Percentiles rank a stretch among this genome's conserved stretches.
Evolutionary conservation across 106 monocot species (phyloP).

Genomic region (Posidonia australis): DNA sequence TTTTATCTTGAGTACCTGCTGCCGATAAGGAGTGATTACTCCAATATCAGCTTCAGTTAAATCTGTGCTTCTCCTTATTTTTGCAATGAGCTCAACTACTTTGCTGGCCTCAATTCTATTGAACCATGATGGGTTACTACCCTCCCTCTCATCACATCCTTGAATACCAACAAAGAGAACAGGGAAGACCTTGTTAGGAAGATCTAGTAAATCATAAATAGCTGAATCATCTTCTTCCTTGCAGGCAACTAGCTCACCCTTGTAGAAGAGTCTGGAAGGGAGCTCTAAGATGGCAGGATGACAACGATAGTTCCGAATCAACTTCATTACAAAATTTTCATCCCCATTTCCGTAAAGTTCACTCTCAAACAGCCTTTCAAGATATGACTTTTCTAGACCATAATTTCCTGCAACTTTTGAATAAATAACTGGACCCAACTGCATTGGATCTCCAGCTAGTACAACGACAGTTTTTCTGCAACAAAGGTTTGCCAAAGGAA

Average conservation of each 20-base stretch:
- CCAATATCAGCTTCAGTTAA: constrained; percentile 62
- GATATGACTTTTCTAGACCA: constrained; percentile 72
- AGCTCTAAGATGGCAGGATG: constrained; percentile 89
- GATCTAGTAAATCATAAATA: constrained; percentile 39
- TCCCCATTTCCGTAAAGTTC: constrained; percentile 44
- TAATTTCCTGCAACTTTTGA: constrained; percentile 43
- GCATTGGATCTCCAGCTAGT: constrained; percentile 88
- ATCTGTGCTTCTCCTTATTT: constrained; percentile 34
- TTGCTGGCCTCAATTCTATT: constrained; percentile 95
- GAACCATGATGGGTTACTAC: constrained; percentile 96
- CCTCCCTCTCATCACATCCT: constrained; percentile 95
- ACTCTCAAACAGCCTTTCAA: constrained; percentile 70
- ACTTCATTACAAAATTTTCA: constrained; percentile 75
- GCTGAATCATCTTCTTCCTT: constrained; percentile 47
- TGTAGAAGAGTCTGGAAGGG: constrained; percentile 84
- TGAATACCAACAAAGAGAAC: constrained; percentile 87
- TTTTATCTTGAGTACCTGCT: constrained; percentile 80
- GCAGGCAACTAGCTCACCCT: constrained; percentile 56
- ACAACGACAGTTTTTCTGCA: constrained; percentile 51
- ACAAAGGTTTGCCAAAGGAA: constrained; percentile 62
- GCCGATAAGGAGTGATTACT: constrained; percentile 84
- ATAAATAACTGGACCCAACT: constrained; percentile 81
- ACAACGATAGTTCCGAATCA: constrained; percentile 80
- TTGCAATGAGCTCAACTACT: constrained; percentile 62
- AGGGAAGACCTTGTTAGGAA: constrained; percentile 83